Conservation (phyloP, 371 early-diverging fungal species). For the Apophysomyces variabilis region DNA sequence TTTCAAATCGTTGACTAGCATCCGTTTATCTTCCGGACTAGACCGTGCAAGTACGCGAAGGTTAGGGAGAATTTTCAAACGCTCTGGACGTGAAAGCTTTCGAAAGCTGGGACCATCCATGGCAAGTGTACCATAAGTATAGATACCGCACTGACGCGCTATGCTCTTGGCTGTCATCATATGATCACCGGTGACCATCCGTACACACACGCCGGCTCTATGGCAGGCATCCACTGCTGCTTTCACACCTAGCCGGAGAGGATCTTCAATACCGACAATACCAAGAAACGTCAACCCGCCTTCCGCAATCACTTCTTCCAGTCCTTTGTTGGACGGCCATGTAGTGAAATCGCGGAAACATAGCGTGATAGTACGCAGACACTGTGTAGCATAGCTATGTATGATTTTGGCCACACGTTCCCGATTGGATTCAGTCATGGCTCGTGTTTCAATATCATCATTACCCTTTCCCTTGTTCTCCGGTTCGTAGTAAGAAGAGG, state of each 20-base stretch:
- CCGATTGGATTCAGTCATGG: conserved; percentile 49
- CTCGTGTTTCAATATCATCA: conserved; percentile 52
- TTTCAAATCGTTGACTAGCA: conserved; percentile 68
- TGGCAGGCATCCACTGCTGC: conserved; percentile 70
- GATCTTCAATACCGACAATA: conserved; percentile 79
- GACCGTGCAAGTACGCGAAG: conserved; percentile 77
- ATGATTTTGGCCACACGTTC: conserved; percentile 57
- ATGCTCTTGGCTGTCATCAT: conserved; percentile 76
- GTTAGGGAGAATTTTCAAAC: conserved; percentile 57
- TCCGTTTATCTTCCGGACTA: conserved; percentile 78
- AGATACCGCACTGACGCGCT: conserved; percentile 74
- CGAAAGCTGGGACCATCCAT: conserved; percentile 78
- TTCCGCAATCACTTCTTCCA: conserved; percentile 45
- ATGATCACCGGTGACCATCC: conserved; percentile 90
- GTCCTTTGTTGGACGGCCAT: conserved; percentile 52
- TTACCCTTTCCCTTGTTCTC: conserved; percentile 17
- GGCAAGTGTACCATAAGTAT: conserved; percentile 57
- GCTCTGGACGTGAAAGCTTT: conserved; percentile 53
- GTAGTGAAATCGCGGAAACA: conserved; percentile 72
- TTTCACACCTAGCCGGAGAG: conserved; percentile 69
- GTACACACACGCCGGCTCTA: conserved; percentile 78
- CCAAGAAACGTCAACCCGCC: conserved; percentile 60
- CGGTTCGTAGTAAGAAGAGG: conserved; percentile 25
- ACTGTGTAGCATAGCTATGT: conserved; percentile 67
- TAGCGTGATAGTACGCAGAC: conserved; percentile 70